Base-by-base conservation (phyloP, 2,329 filamentous ascomycete genomes). In the Exophiala bonariae region DNA sequence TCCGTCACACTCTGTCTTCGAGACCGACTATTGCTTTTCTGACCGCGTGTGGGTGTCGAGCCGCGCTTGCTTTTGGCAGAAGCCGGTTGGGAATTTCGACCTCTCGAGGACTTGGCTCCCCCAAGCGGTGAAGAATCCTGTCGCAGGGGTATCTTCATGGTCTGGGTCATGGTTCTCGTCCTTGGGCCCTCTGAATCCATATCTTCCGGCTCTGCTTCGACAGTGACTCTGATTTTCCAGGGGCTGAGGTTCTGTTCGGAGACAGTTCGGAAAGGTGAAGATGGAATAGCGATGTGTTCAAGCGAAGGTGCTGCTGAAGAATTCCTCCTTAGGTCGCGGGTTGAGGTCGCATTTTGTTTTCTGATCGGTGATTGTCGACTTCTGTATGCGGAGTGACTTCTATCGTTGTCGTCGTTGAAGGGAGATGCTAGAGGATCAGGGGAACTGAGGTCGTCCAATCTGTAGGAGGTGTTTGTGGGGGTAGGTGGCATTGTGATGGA, bases 171-270 rank as follows among this genome's bases (percentile, higher is more conserved):
- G 35, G 40, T 46, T 36, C 41, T 49, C 11, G 23, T 39, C 60
- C 35, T 59, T 61, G 16, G 47, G 34, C 61, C 52, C 37, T 65
- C 61, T 31, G 62, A 56, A 28, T 63, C 65, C 23, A 67, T 68
- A 30, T 72, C 70, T 42, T 75, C 63, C 18, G 59, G 69, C 34
- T 71, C 71, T 16, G 72, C 72, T 58, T 75, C 71, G 28, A 75
- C 65, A 0, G 72, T 75, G 18, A 75, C 70, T 35, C 69, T 65
- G 47, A 75, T 74, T 45, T 70, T 68, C 72, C 72, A 74, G 20
- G 72, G 72, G 54, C 71, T 75, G 11, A 69, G 58, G 26, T 47
- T 57, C 59, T 71, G 70, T 44, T 59, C 49, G 1, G 49, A 52
- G 7, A 58, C 42, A 26, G 49, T 22, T 18, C 44, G 43, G 38